phyloP scores from a whole-genome alignment of 257 asterid genomes.

The Ilex aquifolium region DNA sequence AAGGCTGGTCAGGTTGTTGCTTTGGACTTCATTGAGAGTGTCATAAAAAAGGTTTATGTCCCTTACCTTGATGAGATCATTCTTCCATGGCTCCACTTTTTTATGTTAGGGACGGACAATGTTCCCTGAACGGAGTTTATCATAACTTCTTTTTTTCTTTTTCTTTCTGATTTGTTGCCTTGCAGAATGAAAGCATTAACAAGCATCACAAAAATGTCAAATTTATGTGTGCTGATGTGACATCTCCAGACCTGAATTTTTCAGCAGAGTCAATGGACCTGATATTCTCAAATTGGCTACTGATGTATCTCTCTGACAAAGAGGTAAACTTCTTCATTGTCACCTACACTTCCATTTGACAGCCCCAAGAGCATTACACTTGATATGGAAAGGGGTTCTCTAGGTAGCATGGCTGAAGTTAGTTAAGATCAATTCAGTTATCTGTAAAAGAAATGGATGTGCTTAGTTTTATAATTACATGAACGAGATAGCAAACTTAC shows the following conservation, averaged over 20 bases:
- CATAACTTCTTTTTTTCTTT: background rate
- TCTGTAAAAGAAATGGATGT: no score
- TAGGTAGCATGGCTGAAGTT: no score
- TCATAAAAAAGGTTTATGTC: slow-evolving; percentile 61
- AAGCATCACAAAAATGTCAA: slow-evolving; percentile 62
- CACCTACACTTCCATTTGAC: background rate
- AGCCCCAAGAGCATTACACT: background rate
- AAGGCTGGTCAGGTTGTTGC: slow-evolving; percentile 71
- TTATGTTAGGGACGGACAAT: background rate
- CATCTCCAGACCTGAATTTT: slow-evolving; percentile 70
- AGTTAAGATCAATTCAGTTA: no score
- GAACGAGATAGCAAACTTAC: no score
- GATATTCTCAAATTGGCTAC: slow-evolving; percentile 88
- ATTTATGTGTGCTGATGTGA: slow-evolving; percentile 88
- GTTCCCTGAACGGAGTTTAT: background rate
- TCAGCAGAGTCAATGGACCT: slow-evolving; percentile 69
- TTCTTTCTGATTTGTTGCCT: background rate
- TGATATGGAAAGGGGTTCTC: no score
- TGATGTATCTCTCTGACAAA: slow-evolving; percentile 92
- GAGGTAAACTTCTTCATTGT: slow-evolving; percentile 48
- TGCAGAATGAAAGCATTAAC: slow-evolving; percentile 72
- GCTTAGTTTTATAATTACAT: no score
- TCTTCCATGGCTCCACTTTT: no score
- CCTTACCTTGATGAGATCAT: background rate
- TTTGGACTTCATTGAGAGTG: slow-evolving; percentile 81